Percentiles rank a stretch among this genome's conserved stretches.
phyloP scores from a whole-genome alignment of 176 grass and related monocot species.

The Oryza meridionalis region DNA sequence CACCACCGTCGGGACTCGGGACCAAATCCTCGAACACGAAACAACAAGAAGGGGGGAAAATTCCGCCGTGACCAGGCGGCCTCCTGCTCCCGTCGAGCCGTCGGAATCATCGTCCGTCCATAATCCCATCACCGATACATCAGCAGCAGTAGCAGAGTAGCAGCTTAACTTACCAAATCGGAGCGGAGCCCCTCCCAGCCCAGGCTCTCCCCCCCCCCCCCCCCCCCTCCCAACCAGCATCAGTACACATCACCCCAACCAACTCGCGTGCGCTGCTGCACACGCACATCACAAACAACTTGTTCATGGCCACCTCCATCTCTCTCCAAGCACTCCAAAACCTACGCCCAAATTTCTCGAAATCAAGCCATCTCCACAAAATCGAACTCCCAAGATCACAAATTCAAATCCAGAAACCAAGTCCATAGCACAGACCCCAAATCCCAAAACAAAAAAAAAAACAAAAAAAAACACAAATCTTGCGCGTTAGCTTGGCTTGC shows the following conservation, averaged over 20 bases:
- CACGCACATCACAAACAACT: slow-evolving; percentile 51
- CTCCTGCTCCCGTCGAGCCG: background rate
- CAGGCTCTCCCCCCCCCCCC: background rate
- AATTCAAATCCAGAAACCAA: background rate
- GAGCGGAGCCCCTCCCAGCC: background rate
- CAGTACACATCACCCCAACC: slow-evolving; percentile 6
- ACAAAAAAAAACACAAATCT: background rate
- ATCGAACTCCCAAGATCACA: background rate
- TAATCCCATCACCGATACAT: background rate
- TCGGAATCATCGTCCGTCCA: background rate
- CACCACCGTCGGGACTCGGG: background rate
- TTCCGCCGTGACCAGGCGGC: background rate
- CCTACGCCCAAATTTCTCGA: background rate
- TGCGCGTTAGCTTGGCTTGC: background rate
- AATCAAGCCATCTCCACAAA: background rate
- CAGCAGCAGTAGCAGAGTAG: background rate
- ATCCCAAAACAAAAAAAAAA: background rate
- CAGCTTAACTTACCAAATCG: background rate
- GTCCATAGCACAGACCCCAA: background rate
- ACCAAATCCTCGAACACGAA: background rate
- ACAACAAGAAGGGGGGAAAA: background rate
- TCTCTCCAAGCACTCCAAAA: background rate
- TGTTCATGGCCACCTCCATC: slow-evolving; percentile 19
- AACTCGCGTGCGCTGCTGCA: slow-evolving; percentile 29
- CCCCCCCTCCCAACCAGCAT: background rate